Conservation (phyloP, 768 basidiomycete genomes). For the Rubroboletus satanas region DNA sequence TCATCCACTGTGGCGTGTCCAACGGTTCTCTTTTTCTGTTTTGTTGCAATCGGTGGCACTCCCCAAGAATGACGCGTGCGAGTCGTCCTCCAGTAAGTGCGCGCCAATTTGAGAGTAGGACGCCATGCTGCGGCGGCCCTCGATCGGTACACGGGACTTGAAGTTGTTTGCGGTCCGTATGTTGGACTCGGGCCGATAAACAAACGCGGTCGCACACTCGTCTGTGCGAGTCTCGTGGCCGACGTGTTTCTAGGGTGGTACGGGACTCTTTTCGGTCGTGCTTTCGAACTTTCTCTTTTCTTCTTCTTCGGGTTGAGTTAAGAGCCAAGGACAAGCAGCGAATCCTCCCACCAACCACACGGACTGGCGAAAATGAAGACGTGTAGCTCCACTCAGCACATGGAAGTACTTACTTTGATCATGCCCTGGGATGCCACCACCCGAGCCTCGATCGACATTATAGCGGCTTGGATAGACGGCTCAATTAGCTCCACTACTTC, state of each 20-base stretch:
- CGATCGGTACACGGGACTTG: not conserved
- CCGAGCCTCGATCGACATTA: constrained; percentile 64
- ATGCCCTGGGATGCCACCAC: constrained; percentile 64
- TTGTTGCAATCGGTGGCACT: not conserved
- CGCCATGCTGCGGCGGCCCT: not conserved
- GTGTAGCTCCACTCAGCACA: not conserved
- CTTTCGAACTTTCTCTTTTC: not conserved
- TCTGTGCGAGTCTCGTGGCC: not conserved
- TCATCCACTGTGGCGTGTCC: not conserved
- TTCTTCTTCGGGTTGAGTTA: constrained; percentile 62
- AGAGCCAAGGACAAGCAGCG: constrained; percentile 79
- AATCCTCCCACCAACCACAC: constrained; percentile 83
- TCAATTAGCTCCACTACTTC: constrained; percentile 73
- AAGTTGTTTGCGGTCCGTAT: not conserved
- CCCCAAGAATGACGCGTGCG: not conserved
- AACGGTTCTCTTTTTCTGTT: not conserved
- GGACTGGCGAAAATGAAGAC: constrained; percentile 42
- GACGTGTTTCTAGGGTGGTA: not conserved
- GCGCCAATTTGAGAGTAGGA: not conserved
- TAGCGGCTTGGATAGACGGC: constrained; percentile 71
- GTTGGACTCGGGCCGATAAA: not conserved
- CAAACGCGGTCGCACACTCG: not conserved
- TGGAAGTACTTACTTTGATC: constrained; percentile 48
- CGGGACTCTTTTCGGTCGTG: not conserved
- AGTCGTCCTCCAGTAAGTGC: no score